Conservation (phyloP, 352 stramenopile genomes). For the Phytophthora rubi region DNA sequence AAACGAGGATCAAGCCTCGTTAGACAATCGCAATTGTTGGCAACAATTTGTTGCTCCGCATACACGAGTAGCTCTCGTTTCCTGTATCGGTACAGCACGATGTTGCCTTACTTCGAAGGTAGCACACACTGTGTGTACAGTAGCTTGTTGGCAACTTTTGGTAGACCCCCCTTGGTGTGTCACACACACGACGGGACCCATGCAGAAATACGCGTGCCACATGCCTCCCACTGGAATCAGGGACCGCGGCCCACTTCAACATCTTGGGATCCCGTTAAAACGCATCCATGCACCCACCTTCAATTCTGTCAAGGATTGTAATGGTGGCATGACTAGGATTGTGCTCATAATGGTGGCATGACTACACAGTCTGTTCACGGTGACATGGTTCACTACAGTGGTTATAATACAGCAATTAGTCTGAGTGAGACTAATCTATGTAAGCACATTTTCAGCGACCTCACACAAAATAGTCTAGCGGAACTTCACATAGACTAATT, state of each 20-base stretch:
- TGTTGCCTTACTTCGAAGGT: background rate
- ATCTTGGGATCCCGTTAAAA: background rate
- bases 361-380: too few species aligned
- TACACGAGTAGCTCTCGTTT: background rate
- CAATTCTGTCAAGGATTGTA: background rate
- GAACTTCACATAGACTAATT: too few species aligned
- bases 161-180: background rate
- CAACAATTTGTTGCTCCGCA: too few species aligned
- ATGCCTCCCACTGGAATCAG: background rate
- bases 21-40: background rate
- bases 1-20: background rate
- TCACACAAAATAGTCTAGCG: too few species aligned
- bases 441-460: too few species aligned
- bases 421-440: too few species aligned
- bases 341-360: too few species aligned
- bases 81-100: background rate
- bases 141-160: background rate
- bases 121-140: background rate
- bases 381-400: too few species aligned
- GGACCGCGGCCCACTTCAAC: background rate
- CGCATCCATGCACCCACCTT: slow-evolving; percentile 1
- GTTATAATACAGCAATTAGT: too few species aligned
- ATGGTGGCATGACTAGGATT: too few species aligned
- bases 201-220: background rate
- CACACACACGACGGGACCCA: background rate